Evolutionary conservation across 768 basidiomycete genomes (phyloP).

Genomic region (Mycena venus): DNA sequence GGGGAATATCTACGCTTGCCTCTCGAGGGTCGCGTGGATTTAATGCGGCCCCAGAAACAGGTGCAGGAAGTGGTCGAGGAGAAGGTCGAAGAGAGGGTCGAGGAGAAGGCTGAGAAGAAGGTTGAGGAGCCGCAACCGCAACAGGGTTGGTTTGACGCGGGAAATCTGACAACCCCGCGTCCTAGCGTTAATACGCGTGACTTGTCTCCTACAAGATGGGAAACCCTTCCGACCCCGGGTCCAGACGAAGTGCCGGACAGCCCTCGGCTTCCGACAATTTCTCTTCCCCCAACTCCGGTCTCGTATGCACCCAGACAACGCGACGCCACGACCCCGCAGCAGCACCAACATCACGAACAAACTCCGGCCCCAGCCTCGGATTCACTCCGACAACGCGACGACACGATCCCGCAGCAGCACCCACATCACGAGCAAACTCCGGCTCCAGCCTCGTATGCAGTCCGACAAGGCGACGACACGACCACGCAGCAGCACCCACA

Average conservation of each 20-base stretch:
- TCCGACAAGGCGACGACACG: neutral
- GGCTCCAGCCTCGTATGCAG: neutral
- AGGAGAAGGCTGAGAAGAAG: slow-evolving; percentile 25
- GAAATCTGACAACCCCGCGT: slow-evolving; percentile 45
- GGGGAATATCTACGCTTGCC: slow-evolving; percentile 88
- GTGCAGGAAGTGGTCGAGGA: slow-evolving; percentile 33
- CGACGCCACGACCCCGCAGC: slow-evolving; percentile 31
- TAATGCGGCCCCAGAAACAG: slow-evolving; percentile 73
- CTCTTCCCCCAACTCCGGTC: slow-evolving; percentile 62
- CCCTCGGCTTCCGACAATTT: slow-evolving; percentile 62
- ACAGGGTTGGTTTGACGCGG: slow-evolving; percentile 23
- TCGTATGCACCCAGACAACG: slow-evolving; percentile 30
- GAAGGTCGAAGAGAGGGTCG: slow-evolving; percentile 12
- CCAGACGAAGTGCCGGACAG: slow-evolving; percentile 74
- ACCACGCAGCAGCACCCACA: neutral
- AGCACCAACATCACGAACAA: slow-evolving; percentile 36
- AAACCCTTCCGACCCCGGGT: slow-evolving; percentile 71
- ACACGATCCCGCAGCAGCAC: slow-evolving; percentile 27
- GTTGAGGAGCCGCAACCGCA: neutral
- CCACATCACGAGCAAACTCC: slow-evolving; percentile 20
- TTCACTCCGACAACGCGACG: slow-evolving; percentile 30
- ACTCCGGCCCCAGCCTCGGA: slow-evolving; percentile 35
- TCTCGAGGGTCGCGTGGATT: slow-evolving; percentile 88
- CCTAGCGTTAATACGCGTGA: slow-evolving; percentile 42
- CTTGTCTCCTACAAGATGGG: slow-evolving; percentile 56